Base-by-base conservation (phyloP, 768 basidiomycete species). In the Hericium erinaceus region DNA sequence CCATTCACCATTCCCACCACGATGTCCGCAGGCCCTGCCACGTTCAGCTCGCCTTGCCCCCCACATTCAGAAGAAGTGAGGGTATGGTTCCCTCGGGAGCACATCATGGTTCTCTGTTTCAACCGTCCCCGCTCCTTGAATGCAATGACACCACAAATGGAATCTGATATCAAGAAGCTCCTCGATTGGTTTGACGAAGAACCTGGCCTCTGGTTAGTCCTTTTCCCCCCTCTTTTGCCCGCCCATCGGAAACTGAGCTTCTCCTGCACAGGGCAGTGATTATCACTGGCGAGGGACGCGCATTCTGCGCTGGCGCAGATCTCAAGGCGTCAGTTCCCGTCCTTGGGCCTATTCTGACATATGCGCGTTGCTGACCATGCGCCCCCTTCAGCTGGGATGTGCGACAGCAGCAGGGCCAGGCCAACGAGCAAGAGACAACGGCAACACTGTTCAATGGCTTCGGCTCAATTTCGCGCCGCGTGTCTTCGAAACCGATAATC, bases 231-330 rank as follows among this genome's bases (percentile, higher is more conserved):
- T 40, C 11, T 62, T 28, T 15, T 39, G 28, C 39, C 40, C 13
- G 33, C 33, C 24, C 13, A 37, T 12, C 33, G 16, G 20, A 20
- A 33, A 33, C 24, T 50, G 49, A 28, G 48, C 39, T 52, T 9
- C 38, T 39, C 24, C 49, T 55, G 26, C 55, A 39, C 66, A 91
- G 89, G 89, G 85, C 87, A 10, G 80, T 76, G 39, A 75, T 92
- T 62, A 67, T 92, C 51, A 91, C 89, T 51, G 89, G 89, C 22
- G 76, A 79, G 59, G 89, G 89, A 11, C 79, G 82, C 48, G 66
- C 77, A 1, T 92, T 92, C 70, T 90, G 88, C 63, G 87, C 88
- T 15, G 90, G 89, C 15, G 87, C 86, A 40, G 90, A 92, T 68
- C 75, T 92, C 52, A 83, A 83, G 70, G 80, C 79, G 87, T 88